Evolutionary conservation across 2,329 filamentous ascomycete species (phyloP).

Genomic region (Thelonectria olida): DNA sequence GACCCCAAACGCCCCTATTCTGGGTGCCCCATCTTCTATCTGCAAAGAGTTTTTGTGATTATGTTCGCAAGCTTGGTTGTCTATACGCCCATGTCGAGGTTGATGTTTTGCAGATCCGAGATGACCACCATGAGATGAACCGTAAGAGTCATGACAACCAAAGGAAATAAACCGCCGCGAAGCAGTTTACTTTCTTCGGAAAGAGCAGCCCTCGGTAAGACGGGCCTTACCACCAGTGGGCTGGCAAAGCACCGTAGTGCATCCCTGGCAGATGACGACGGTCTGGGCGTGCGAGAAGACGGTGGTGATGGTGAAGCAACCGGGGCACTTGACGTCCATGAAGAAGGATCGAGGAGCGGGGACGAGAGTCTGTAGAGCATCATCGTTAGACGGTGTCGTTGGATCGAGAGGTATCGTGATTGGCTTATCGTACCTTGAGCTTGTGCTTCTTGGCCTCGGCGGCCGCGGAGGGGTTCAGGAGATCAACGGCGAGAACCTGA

Average conservation of each 20-base stretch:
- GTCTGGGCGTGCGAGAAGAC: constrained; percentile 99
- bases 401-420: constrained; percentile 22
- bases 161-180: constrained; percentile 57
- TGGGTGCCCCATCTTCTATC: constrained; percentile 78
- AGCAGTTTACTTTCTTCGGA: constrained; percentile 96
- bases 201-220: constrained; percentile 99
- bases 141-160: constrained; percentile 60
- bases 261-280: constrained; percentile 99
- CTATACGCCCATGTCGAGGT: constrained; percentile 61
- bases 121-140: constrained; percentile 63
- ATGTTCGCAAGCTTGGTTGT: constrained; percentile 57
- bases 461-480: constrained; percentile 97
- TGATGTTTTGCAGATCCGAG: constrained; percentile 67
- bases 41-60: constrained; percentile 58
- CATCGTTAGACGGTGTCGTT: constrained; percentile 36
- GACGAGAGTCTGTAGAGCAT: constrained; percentile 77
- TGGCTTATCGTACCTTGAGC: constrained; percentile 82
- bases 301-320: constrained; percentile 99
- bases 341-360: constrained; percentile 98
- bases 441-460: constrained; percentile 99
- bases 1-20: constrained; percentile 76
- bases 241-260: constrained; percentile 99
- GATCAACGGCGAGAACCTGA: constrained; percentile 99
- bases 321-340: constrained; percentile 99
- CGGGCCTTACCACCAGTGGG: constrained; percentile 99